These are phyloP conservation scores for Exophiala lecanii-corni DNA, from an alignment of 2,329 filamentous ascomycete species.

Conservation along the genomic window DNA sequence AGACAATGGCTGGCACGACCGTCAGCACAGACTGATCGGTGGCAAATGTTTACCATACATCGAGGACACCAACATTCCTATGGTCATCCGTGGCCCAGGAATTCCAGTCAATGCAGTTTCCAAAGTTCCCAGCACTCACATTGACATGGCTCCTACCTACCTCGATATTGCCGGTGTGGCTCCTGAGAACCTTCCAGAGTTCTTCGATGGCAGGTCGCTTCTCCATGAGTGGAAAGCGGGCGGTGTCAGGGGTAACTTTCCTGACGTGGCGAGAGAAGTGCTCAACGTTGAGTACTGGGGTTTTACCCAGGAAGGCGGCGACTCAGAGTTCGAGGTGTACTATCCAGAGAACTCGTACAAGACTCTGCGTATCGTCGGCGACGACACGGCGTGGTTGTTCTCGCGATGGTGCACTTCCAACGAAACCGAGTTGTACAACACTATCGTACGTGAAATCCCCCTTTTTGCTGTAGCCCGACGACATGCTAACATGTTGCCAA, in stretches of 20 bases:
- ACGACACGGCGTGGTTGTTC: slow-evolving; percentile 27
- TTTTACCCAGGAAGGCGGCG: slow-evolving; percentile 23
- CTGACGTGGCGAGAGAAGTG: slow-evolving; percentile 6
- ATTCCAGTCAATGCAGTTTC: slow-evolving; percentile 24
- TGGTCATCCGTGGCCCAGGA: slow-evolving; percentile 30
- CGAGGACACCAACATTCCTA: slow-evolving; percentile 33
- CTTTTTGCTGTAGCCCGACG: no score
- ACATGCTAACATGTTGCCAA: neutral
- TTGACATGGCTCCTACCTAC: slow-evolving; percentile 31
- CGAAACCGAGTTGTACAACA: slow-evolving; percentile 33
- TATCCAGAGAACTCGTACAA: slow-evolving; percentile 29
- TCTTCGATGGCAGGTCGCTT: slow-evolving; percentile 32
- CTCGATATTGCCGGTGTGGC: slow-evolving; percentile 28
- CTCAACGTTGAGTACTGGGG: slow-evolving; percentile 19
- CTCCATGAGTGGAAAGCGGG: slow-evolving; percentile 29
- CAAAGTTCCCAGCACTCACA: slow-evolving; percentile 25
- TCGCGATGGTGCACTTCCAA: slow-evolving; percentile 30
- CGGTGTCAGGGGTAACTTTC: slow-evolving; percentile 11
- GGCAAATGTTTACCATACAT: slow-evolving; percentile 30
- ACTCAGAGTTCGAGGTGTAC: slow-evolving; percentile 1
- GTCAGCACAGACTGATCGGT: slow-evolving; percentile 26
- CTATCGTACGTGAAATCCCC: slow-evolving; percentile 10
- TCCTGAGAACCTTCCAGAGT: slow-evolving; percentile 20
- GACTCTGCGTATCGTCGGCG: slow-evolving; percentile 28
- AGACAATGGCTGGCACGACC: slow-evolving; percentile 31